phyloP scores from a whole-genome alignment of 1,284 basidiomycete species.

The Microbotryum violaceum region DNA sequence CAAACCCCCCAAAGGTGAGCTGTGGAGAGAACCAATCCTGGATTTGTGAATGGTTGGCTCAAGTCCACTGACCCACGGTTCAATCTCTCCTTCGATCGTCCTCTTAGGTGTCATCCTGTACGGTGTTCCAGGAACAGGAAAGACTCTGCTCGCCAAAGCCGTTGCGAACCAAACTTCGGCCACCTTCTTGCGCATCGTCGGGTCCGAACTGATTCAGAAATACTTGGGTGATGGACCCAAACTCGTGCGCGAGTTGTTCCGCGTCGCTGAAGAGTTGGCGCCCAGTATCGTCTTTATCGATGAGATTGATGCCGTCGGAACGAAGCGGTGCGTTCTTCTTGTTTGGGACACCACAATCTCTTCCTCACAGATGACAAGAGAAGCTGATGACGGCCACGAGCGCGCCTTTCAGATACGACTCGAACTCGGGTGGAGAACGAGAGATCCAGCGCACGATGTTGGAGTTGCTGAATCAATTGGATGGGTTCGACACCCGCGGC shows the following conservation, averaged over 20 bases:
- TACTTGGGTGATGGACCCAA: slow-evolving; percentile 83
- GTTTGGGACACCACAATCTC: too few species aligned
- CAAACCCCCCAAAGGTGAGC: slow-evolving; percentile 70
- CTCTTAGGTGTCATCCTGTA: slow-evolving; percentile 84
- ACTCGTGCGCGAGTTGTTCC: slow-evolving; percentile 46
- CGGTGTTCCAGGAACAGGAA: slow-evolving; percentile 96
- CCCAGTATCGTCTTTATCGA: slow-evolving; percentile 47
- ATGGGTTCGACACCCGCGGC: slow-evolving; percentile 97
- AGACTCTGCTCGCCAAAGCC: slow-evolving; percentile 95
- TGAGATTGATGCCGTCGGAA: slow-evolving; percentile 47
- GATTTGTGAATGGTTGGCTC: too few species aligned
- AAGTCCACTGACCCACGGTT: too few species aligned
- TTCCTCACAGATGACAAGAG: background rate
- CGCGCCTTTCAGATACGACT: slow-evolving; percentile 40
- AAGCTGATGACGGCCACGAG: background rate
- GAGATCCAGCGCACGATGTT: slow-evolving; percentile 46
- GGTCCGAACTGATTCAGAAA: slow-evolving; percentile 97
- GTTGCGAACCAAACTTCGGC: slow-evolving; percentile 99
- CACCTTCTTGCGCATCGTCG: slow-evolving; percentile 95
- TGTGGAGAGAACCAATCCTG: too few species aligned
- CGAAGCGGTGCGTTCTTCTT: slow-evolving; percentile 39
- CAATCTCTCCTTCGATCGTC: background rate
- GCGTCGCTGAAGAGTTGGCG: slow-evolving; percentile 45
- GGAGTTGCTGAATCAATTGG: slow-evolving; percentile 60
- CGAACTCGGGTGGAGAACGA: slow-evolving; percentile 45